Conservation (phyloP, 176 grass and related monocot species). For the Triticum turgidum region DNA sequence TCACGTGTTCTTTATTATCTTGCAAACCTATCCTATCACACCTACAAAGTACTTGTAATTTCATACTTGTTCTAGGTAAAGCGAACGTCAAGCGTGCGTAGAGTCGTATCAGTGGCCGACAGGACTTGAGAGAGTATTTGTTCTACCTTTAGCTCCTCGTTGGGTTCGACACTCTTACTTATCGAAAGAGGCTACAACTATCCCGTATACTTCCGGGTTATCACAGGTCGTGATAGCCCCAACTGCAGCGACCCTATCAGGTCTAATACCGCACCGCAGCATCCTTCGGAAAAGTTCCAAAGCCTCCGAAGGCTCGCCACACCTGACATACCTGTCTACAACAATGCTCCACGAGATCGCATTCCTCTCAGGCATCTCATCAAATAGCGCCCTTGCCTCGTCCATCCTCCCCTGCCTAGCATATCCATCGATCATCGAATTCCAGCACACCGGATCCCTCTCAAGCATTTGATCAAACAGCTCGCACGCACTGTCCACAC, state of each 20-base stretch:
- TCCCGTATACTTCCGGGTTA: too few species aligned
- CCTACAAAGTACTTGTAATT: too few species aligned
- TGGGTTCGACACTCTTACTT: too few species aligned
- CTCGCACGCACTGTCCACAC: conserved; percentile 43
- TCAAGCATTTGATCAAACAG: conserved; percentile 61
- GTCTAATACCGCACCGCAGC: conserved; percentile 40
- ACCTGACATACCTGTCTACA: conserved; percentile 50
- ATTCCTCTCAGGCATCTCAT: conserved; percentile 60
- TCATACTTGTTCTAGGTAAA: too few species aligned
- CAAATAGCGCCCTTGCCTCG: conserved; percentile 40
- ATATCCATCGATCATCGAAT: conserved; percentile 74
- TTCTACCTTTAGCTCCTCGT: too few species aligned
- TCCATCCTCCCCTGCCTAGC: conserved; percentile 49
- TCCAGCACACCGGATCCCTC: conserved; percentile 66
- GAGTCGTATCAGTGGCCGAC: too few species aligned
- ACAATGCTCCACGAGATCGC: conserved; percentile 65
- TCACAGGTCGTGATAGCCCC: conserved; percentile 48
- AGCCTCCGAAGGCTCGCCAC: conserved; percentile 47
- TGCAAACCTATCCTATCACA: too few species aligned
- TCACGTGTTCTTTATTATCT: too few species aligned
- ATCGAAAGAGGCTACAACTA: too few species aligned
- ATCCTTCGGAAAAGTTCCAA: conserved; percentile 55
- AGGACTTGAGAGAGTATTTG: too few species aligned
- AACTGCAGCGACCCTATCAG: conserved; percentile 51
- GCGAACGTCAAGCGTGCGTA: too few species aligned